Base-by-base conservation (phyloP, 1,139 yeast genomes). In the Protomyces macrosporus region DNA sequence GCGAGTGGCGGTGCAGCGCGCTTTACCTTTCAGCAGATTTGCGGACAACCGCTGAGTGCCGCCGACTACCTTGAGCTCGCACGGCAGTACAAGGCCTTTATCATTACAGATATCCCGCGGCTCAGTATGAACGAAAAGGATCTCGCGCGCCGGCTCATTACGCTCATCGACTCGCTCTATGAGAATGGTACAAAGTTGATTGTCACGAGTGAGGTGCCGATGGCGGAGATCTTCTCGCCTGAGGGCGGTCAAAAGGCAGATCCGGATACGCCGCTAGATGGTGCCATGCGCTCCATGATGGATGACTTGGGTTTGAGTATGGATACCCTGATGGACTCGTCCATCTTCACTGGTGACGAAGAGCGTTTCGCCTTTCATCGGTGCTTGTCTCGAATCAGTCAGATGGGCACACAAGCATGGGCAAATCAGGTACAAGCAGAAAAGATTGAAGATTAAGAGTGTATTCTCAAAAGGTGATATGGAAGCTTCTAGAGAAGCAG, bases 351-450 rank as follows among this genome's bases (percentile, higher is more conserved):
- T 54, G 77, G 87, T 5, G 98, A 90, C 73, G 98, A 93, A 75
- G 98, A 93, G 75, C 83, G 87, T 74, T 93, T 93, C 78, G 98
- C 98, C 14, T 93, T 91, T 79, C 96, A 97, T 0, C 81, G 98
- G 72, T 97, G 98, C 0, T 79, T 93, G 68, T 86, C 95, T 69
- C 82, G 98, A 73, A 79, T 93, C 69, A 82, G 93, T 60, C 98
- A 93, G 71, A 93, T 93, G 97, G 87, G 96, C 70, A 87, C 96
- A 4, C 86, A 86, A 53, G 96, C 88, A 63, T 93, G 98, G 98
- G 86, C 89, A 12, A 90, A 84, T 52, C 62, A 67, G 48, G 30
- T 40, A 48, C 16, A 12, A 7, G 9, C 33, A 32, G 16, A 36
- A 9, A 12, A 9, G 39, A 36, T 36, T 1, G 3, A 36, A 36